Evolutionary conservation across 306 rosid genomes (phyloP).

Genomic region (Carpinus viminea): DNA sequence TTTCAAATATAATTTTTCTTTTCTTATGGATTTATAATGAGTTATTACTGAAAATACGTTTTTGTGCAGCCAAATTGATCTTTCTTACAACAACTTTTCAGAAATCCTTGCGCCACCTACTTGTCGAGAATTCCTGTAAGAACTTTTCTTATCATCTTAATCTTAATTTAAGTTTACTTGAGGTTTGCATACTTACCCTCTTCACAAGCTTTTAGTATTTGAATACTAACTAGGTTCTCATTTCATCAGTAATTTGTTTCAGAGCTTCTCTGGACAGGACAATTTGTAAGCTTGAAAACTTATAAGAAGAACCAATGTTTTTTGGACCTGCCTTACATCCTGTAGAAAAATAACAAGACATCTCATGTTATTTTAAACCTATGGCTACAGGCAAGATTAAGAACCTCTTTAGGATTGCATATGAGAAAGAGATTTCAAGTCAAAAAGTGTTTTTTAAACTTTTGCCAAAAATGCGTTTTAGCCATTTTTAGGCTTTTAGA

Average conservation of each 20-base stretch:
- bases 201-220: not conserved
- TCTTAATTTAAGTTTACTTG: not conserved
- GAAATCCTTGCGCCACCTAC: not conserved
- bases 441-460: too few relatives aligned
- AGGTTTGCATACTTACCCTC: not conserved
- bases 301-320: not conserved
- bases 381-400: too few relatives aligned
- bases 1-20: too few relatives aligned
- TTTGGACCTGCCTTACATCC: too few relatives aligned
- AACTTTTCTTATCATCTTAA: not conserved
- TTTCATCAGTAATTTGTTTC: slow-evolving; percentile 26
- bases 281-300: slow-evolving; percentile 22
- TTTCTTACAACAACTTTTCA: slow-evolving; percentile 34
- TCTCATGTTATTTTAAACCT: too few relatives aligned
- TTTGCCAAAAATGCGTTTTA: too few relatives aligned
- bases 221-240: not conserved
- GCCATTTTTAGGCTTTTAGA: too few relatives aligned
- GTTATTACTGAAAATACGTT: not conserved
- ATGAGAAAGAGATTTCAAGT: too few relatives aligned
- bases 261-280: not conserved
- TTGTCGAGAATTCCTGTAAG: slow-evolving; percentile 21
- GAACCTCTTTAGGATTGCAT: too few relatives aligned
- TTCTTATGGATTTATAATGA: not conserved
- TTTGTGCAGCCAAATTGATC: slow-evolving; percentile 11
- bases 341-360: too few relatives aligned